phyloP scores from a whole-genome alignment of 306 rosid genomes.

The Sphenostylis stenocarpa region DNA sequence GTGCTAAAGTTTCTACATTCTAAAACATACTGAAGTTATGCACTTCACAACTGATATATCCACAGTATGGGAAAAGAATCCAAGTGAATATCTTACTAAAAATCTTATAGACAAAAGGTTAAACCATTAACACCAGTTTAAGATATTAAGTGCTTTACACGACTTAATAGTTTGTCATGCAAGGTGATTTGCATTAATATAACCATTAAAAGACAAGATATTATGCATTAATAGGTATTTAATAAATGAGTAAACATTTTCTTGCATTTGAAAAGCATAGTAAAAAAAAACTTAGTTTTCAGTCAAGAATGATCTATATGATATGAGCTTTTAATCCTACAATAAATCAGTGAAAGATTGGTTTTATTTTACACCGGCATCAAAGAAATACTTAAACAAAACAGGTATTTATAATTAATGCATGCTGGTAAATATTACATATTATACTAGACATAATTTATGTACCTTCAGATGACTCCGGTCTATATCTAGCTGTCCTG shows the following conservation, averaged over 20 bases:
- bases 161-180: conserved; percentile 3
- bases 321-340: neutral
- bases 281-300: neutral
- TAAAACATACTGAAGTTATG: neutral
- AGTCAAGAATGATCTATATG: neutral
- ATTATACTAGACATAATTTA: neutral
- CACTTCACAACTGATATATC: neutral
- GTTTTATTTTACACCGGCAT: neutral
- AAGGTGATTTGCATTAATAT: conserved; percentile 1
- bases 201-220: conserved; percentile 1
- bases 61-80: neutral
- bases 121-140: neutral
- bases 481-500: conserved; percentile 92
- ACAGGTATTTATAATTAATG: neutral
- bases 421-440: neutral
- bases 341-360: neutral
- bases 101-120: neutral
- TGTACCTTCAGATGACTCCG: conserved; percentile 83
- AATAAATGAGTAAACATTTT: conserved; percentile 2
- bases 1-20: neutral
- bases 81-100: neutral
- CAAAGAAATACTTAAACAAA: neutral
- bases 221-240: conserved; percentile 11
- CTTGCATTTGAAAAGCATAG: neutral
- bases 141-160: neutral